Percentiles rank a stretch among this genome's conserved stretches.
phyloP scores from a whole-genome alignment of 306 rosid species.

The Lupinus albus region DNA sequence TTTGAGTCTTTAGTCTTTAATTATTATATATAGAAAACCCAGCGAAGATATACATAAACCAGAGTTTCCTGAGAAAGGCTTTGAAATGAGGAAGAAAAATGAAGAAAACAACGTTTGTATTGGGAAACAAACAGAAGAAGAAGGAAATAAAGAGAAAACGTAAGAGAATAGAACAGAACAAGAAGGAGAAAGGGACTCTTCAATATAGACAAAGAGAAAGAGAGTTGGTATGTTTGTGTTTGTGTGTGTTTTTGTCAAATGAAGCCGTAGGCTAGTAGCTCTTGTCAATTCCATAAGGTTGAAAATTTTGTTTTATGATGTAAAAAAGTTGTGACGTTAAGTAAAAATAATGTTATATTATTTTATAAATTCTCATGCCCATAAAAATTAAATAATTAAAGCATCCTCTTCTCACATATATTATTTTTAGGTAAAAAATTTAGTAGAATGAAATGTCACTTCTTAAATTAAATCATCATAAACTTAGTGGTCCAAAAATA shows the following conservation, averaged over 20 bases:
- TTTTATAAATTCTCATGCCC: too few relatives aligned
- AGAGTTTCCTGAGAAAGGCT: slow-evolving; percentile 40
- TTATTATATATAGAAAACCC: neutral
- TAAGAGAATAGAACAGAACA: slow-evolving; percentile 21
- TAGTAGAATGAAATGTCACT: too few relatives aligned
- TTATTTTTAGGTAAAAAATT: too few relatives aligned
- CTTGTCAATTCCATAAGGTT: slow-evolving; percentile 52
- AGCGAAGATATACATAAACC: slow-evolving; percentile 31
- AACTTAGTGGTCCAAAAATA: too few relatives aligned
- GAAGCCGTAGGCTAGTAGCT: slow-evolving; percentile 56
- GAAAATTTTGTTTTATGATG: slow-evolving; percentile 15
- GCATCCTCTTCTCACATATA: too few relatives aligned
- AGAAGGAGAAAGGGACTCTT: slow-evolving; percentile 6
- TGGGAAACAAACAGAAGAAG: slow-evolving; percentile 36
- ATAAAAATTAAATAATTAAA: too few relatives aligned
- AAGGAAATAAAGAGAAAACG: neutral
- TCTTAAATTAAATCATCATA: too few relatives aligned
- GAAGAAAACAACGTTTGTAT: slow-evolving; percentile 17
- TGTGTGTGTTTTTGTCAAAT: slow-evolving; percentile 5
- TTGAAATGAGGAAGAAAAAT: slow-evolving; percentile 26
- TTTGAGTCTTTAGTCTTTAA: neutral
- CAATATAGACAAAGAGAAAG: neutral
- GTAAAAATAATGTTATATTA: too few relatives aligned
- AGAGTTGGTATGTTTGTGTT: neutral
- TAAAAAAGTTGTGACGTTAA: slow-evolving; percentile 20